phyloP scores from a whole-genome alignment of 2,329 filamentous ascomycete species.

The Colletotrichum melonis region DNA sequence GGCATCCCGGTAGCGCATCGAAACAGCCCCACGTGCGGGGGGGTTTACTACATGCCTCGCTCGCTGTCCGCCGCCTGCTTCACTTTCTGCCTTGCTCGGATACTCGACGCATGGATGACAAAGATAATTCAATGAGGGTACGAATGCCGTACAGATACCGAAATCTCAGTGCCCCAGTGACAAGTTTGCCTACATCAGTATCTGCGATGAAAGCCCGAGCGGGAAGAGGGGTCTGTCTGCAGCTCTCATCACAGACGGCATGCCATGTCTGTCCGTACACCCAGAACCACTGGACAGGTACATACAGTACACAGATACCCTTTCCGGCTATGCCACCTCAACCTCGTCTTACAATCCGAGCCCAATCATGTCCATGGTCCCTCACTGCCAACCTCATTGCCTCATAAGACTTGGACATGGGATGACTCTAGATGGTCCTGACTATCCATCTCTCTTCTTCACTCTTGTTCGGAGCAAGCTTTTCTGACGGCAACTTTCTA shows the following conservation, averaged over 20 bases:
- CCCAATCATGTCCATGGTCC: background rate
- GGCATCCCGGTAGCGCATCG: conserved; percentile 34
- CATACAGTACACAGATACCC: background rate
- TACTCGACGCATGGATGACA: background rate
- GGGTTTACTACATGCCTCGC: conserved; percentile 13
- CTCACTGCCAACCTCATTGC: background rate
- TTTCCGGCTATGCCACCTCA: background rate
- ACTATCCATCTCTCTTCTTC: background rate
- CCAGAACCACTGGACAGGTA: background rate
- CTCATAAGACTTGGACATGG: background rate
- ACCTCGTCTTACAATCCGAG: background rate
- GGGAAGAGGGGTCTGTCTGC: background rate
- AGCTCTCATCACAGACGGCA: background rate
- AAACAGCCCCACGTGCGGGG: conserved; percentile 35
- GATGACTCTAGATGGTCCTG: background rate
- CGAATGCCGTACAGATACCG: too few relatives aligned
- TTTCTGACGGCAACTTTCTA: background rate
- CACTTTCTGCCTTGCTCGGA: background rate
- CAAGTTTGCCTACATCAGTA: background rate
- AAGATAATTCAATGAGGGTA: background rate
- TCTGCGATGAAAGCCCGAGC: background rate
- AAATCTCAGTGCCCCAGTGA: background rate
- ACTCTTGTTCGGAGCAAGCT: background rate
- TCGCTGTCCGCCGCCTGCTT: background rate
- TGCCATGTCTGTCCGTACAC: background rate